A percentile compares a stretch with the other conserved stretches of the same genome.
Conservation (phyloP, 75 land plant genomes). For the Sequoiadendron giganteum region DNA sequence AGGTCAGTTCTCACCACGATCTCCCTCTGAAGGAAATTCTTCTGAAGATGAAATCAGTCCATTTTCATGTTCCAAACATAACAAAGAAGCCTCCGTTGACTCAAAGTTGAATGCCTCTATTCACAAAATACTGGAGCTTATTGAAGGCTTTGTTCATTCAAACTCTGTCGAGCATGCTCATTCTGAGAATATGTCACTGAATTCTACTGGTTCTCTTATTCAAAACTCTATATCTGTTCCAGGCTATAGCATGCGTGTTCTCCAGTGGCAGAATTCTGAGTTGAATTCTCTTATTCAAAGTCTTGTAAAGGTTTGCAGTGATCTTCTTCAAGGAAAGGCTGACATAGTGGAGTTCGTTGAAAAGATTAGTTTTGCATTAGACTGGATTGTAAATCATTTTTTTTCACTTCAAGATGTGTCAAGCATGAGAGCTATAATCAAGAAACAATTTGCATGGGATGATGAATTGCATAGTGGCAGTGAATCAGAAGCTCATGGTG, state of each 20-base stretch:
- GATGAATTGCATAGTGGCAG: constrained; percentile 14
- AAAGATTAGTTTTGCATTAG: constrained; percentile 51
- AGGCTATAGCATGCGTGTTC: constrained; percentile 38
- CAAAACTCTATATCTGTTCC: constrained; percentile 20
- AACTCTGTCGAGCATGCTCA: constrained; percentile 16
- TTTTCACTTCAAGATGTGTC: constrained; percentile 67
- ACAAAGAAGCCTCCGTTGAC: constrained; percentile 11
- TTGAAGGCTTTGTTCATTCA: constrained; percentile 50
- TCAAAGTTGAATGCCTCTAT: constrained; percentile 37
- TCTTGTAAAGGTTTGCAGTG: constrained; percentile 50
- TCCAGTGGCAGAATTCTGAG: constrained; percentile 65
- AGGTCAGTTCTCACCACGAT: constrained; percentile 10
- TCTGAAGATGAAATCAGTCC: neutral
- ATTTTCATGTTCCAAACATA: constrained; percentile 8
- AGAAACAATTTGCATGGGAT: constrained; percentile 45
- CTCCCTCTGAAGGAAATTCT: constrained; percentile 16
- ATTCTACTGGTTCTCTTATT: constrained; percentile 12
- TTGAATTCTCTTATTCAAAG: constrained; percentile 40
- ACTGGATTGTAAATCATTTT: constrained; percentile 66
- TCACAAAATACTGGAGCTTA: constrained; percentile 49
- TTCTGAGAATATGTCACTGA: constrained; percentile 15
- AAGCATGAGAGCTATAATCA: constrained; percentile 46
- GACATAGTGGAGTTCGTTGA: constrained; percentile 44
- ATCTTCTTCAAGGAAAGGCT: constrained; percentile 51
- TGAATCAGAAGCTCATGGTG: constrained; percentile 18